Base-by-base conservation (phyloP, 1,284 basidiomycete species). In the Gomphus bonarii region DNA sequence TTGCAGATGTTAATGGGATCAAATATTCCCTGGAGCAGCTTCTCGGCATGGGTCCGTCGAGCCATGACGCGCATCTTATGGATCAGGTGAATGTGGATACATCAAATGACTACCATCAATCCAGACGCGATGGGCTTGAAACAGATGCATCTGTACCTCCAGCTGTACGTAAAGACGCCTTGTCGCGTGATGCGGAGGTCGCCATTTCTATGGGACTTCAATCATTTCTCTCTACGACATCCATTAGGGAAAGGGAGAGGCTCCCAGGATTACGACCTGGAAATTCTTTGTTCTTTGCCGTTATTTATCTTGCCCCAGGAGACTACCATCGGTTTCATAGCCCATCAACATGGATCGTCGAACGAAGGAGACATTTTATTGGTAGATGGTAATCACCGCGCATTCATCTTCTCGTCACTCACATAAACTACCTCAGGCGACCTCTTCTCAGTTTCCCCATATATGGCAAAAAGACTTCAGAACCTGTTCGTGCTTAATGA, bases 321-420 rank as follows among this genome's bases (percentile, higher is more conserved):
- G 97, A 99, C 71, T 99, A 99, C 70, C 95, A 99, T 68, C 84
- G 94, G 40, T 99, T 97, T 80, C 95, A 99, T 73, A 90, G 85
- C 61, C 95, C 97, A 0, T 85, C 91, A 2, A 86, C 89, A 4
- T 98, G 95, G 97, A 93, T 99, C 7, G 97, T 97, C 22, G 95
- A 99, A 75, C 88, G 91, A 65, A 76, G 95, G 57, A 75, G 95
- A 31, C 95, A 99, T 70, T 99, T 99, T 68, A 84, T 92, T 42
- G 95, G 94, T 77, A 47, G 30, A 77, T 68, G 25, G 20, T 42
- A 25, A 46, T 49, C 51, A 25, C 30, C 48, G 4, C n/a, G 35
- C 12, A 18, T 49, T 60, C 20, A 4, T 44, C 4, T 53, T 49
- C 9, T 55, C 36, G 33, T 30, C 28, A 47, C 10, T 12, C n/a